Conservation (phyloP, 345 rosid genomes). For the Capsella bursapastoris region DNA sequence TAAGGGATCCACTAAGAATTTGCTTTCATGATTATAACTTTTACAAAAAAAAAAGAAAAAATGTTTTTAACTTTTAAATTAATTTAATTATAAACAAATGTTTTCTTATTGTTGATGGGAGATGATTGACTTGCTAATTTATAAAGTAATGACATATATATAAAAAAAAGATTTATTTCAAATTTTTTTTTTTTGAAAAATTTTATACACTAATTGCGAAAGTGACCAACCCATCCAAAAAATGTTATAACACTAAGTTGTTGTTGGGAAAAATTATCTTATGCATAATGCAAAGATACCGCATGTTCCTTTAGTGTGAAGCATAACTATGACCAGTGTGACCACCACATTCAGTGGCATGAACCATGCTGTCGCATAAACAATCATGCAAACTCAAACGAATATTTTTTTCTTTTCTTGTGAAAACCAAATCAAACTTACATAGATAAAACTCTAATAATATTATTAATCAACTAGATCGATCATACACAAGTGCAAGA, state of each 20-base stretch:
- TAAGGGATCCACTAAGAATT: not conserved
- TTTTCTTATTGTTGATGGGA: not conserved
- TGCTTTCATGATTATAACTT: not conserved
- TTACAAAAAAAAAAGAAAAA: too few relatives aligned
- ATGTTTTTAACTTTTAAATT: not conserved
- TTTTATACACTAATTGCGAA: not conserved
- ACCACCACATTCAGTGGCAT: slow-evolving; percentile 35
- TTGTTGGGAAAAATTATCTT: not conserved
- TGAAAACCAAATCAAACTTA: not conserved
- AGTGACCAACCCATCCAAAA: not conserved
- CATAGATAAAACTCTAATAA: not conserved
- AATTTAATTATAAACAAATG: not conserved
- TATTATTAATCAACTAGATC: not conserved
- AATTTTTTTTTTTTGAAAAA: not conserved
- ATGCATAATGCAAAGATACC: slow-evolving; percentile 31
- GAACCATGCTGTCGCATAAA: slow-evolving; percentile 29
- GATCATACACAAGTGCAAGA: not conserved
- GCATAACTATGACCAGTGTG: slow-evolving; percentile 39
- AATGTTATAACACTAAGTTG: not conserved
- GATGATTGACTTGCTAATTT: not conserved
- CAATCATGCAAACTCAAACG: slow-evolving; percentile 13
- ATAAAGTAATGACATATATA: not conserved
- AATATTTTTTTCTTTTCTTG: not conserved
- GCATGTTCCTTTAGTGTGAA: slow-evolving; percentile 36
- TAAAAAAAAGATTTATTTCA: not conserved